phyloP scores from a whole-genome alignment of 257 asterid genomes.

The Voacanga thouarsii region DNA sequence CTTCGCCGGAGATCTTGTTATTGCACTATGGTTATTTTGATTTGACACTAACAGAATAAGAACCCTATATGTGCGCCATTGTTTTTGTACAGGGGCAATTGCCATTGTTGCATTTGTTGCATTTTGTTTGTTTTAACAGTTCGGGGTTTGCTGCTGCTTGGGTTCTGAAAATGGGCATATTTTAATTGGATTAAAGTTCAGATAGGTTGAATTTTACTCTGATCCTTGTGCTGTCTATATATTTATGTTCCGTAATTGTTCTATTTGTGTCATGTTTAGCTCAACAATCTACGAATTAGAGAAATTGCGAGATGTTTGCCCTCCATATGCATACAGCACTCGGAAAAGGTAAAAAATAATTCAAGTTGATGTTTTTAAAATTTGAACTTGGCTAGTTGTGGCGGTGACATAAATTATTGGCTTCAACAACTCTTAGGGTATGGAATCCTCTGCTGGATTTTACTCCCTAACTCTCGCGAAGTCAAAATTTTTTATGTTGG shows the following conservation, averaged over 20 bases:
- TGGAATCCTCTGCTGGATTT: not conserved
- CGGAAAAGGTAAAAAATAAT: not conserved
- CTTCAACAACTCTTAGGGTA: not conserved
- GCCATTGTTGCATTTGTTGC: not conserved
- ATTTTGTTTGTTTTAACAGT: not conserved
- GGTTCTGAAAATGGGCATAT: not conserved
- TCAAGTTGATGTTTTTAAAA: not conserved
- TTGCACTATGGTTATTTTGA: not conserved
- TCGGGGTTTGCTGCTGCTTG: not conserved
- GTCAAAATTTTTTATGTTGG: not conserved
- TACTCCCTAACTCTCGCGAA: not conserved
- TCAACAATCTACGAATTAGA: not conserved
- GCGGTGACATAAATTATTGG: not conserved
- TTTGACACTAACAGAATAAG: not conserved
- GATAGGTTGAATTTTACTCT: not conserved
- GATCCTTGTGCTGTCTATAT: not conserved
- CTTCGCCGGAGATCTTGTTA: not conserved
- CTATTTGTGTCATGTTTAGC: not conserved
- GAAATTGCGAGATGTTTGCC: not conserved
- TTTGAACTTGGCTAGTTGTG: not conserved
- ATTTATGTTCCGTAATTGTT: not conserved
- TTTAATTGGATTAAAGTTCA: not conserved
- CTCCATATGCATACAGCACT: not conserved
- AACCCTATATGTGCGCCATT: not conserved
- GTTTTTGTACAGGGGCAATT: not conserved